Evolutionary conservation across 116 monocot species (phyloP).

Genomic region (Phalaenopsis hybrid): DNA sequence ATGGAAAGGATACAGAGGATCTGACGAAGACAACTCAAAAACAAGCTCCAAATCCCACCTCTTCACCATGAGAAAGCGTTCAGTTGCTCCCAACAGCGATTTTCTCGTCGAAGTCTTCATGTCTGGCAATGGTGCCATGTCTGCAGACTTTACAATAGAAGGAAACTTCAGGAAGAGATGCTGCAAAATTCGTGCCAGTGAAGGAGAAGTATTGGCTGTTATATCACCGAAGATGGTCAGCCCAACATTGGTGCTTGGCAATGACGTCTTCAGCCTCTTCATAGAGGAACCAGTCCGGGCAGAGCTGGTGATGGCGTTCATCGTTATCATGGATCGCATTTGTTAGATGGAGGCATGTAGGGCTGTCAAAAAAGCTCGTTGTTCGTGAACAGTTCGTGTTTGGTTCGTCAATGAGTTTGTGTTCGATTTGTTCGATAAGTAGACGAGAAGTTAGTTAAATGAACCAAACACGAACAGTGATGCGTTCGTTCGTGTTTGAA

Average conservation of each 20-base stretch:
- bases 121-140: neutral
- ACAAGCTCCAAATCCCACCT: neutral
- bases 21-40: neutral
- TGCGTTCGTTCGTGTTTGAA: too few relatives aligned
- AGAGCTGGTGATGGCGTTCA: conserved; percentile 43
- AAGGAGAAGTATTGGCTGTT: neutral
- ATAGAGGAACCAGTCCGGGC: conserved; percentile 24
- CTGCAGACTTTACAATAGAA: neutral
- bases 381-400: too few relatives aligned
- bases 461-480: too few relatives aligned
- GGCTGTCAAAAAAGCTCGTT: too few relatives aligned
- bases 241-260: conserved; percentile 1
- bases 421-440: too few relatives aligned
- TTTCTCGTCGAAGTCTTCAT: neutral
- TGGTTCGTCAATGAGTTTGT: too few relatives aligned
- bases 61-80: neutral
- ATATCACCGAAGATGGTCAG: conserved; percentile 5
- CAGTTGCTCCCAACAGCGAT: neutral
- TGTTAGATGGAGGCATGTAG: conserved; percentile 6
- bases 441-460: too few relatives aligned
- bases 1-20: neutral
- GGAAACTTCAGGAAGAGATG: neutral
- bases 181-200: neutral
- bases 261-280: conserved; percentile 58
- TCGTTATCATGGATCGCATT: conserved; percentile 59